Evolutionary conservation across 2,329 filamentous ascomycete species (phyloP).

Genomic region (Aspergillus persii): DNA sequence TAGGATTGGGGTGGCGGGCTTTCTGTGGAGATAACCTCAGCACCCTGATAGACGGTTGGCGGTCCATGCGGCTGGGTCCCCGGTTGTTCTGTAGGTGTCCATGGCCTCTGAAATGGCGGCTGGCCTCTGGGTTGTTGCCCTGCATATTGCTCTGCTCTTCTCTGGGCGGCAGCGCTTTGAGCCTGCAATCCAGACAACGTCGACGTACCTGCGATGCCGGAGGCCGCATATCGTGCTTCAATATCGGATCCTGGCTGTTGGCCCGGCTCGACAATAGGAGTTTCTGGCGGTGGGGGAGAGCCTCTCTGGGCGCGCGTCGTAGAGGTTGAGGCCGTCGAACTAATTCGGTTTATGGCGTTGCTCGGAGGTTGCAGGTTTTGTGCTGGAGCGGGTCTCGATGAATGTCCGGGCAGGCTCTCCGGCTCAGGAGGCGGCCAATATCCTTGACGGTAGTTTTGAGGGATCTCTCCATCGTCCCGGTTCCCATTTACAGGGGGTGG

Average conservation of each 20-base stretch:
- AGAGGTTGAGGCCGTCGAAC: constrained; percentile 86
- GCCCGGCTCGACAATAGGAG: constrained; percentile 73
- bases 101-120: constrained; percentile 61
- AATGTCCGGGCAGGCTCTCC: constrained; percentile 20
- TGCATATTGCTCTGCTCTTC: constrained; percentile 76
- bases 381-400: constrained; percentile 19
- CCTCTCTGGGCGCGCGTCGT: constrained; percentile 89
- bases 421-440: constrained; percentile 59
- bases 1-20: constrained; percentile 40
- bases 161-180: constrained; percentile 77
- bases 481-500: constrained; percentile 26
- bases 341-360: constrained; percentile 58
- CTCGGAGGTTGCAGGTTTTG: constrained; percentile 51
- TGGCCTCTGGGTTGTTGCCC: constrained; percentile 43
- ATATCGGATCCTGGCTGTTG: constrained; percentile 74
- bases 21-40: constrained; percentile 59
- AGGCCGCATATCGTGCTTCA: constrained; percentile 85
- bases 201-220: constrained; percentile 81
- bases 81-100: constrained; percentile 92
- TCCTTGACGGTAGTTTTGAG: constrained; percentile 58
- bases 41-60: constrained; percentile 87
- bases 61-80: constrained; percentile 84
- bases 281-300: constrained; percentile 92
- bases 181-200: constrained; percentile 73
- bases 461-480: constrained; percentile 38